Evolutionary conservation across 306 rosid species (phyloP).

Genomic region (Cicer cuneatum): DNA sequence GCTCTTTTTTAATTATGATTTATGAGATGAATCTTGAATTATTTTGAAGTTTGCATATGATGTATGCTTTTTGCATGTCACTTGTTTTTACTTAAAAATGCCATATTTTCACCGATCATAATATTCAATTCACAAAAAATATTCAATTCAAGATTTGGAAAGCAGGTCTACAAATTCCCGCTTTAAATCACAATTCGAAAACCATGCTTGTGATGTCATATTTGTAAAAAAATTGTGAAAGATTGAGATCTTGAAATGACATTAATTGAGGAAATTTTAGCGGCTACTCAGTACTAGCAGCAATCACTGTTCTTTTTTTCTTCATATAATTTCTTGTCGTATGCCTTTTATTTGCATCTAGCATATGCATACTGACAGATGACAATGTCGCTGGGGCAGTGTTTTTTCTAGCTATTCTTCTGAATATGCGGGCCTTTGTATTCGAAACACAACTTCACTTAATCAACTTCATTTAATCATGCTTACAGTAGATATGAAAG

Average conservation of each 20-base stretch:
- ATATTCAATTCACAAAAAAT: background rate
- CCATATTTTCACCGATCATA: background rate
- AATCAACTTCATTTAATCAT: background rate
- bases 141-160: background rate
- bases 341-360: slow-evolving; percentile 34
- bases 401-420: slow-evolving; percentile 17
- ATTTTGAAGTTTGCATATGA: background rate
- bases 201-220: background rate
- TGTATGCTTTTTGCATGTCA: background rate
- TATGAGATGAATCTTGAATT: background rate
- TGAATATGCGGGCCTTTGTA: background rate
- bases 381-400: slow-evolving; percentile 19
- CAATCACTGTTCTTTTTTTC: slow-evolving; percentile 1
- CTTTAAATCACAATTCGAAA: background rate
- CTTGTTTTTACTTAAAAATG: background rate
- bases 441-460: slow-evolving; percentile 26
- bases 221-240: background rate
- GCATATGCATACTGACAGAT: background rate
- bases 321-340: slow-evolving; percentile 6
- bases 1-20: background rate
- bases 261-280: slow-evolving; percentile 14
- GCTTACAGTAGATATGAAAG: background rate
- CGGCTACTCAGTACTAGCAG: background rate
- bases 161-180: background rate
- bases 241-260: slow-evolving; percentile 26